Percentiles rank a stretch among this genome's conserved stretches.
These are phyloP conservation scores for Fagopyrum tataricum DNA, from an alignment of 148 eudicot genomes.

Conservation along the genomic window DNA sequence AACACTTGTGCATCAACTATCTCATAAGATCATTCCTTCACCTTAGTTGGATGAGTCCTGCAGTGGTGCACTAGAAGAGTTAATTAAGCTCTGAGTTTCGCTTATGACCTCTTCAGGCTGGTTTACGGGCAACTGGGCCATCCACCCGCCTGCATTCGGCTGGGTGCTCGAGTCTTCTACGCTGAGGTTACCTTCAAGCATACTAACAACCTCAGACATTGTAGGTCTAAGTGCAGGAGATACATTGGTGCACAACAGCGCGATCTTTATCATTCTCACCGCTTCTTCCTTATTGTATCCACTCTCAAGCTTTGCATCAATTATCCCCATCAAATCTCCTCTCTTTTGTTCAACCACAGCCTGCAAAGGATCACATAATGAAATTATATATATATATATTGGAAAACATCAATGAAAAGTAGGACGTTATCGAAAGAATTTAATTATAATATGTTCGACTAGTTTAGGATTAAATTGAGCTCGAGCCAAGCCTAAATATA, in stretches of 20 bases:
- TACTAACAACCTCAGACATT: not conserved
- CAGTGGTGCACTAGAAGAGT: not conserved
- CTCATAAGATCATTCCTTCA: not conserved
- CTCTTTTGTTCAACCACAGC: slow-evolving; percentile 27
- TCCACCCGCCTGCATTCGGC: not conserved
- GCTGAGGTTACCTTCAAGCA: not conserved
- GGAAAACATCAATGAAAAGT: too few species aligned
- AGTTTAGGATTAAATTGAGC: too few species aligned
- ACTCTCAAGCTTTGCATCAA: slow-evolving; percentile 21
- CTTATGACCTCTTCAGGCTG: not conserved
- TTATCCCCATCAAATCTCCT: slow-evolving; percentile 28
- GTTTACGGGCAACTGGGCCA: not conserved
- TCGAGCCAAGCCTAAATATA: too few species aligned
- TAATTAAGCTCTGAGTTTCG: not conserved
- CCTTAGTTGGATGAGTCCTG: not conserved
- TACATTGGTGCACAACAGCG: slow-evolving; percentile 37
- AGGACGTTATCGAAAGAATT: too few species aligned
- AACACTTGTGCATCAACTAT: too few species aligned
- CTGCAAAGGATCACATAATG: slow-evolving; percentile 19
- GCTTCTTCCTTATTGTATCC: slow-evolving; percentile 30
- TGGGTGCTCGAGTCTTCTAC: not conserved
- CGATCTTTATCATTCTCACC: slow-evolving; percentile 31
- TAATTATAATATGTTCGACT: too few species aligned
- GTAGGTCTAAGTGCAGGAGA: slow-evolving; percentile 46
- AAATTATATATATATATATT: too few species aligned